phyloP scores from a whole-genome alignment of 345 rosid species.

The Syzygium aqueum region DNA sequence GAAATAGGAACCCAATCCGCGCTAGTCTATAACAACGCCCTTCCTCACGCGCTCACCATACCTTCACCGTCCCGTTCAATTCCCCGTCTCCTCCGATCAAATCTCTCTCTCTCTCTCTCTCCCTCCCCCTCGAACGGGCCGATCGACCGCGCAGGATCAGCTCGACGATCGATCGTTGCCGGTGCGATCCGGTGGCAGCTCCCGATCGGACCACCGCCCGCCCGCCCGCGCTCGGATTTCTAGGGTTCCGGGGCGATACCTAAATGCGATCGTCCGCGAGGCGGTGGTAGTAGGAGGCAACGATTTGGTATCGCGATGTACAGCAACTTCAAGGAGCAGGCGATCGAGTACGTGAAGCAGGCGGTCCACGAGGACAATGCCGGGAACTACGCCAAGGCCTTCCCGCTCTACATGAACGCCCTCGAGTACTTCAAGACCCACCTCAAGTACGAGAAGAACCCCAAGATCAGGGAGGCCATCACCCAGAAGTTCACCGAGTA shows the following conservation, averaged over 20 bases:
- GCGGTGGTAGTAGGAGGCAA: background rate
- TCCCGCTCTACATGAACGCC: slow-evolving; percentile 87
- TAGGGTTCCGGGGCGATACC: background rate
- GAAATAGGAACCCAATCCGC: background rate
- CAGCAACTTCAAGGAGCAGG: slow-evolving; percentile 95
- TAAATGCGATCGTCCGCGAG: background rate
- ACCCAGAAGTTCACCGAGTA: slow-evolving; percentile 81
- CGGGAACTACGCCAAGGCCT: slow-evolving; percentile 81
- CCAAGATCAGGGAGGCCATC: slow-evolving; percentile 75
- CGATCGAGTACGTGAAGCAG: slow-evolving; percentile 89
- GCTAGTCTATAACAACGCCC: too few relatives aligned
- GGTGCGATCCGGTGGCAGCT: background rate
- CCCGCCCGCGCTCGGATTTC: background rate
- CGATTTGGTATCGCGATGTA: slow-evolving; percentile 29
- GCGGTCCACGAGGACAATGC: slow-evolving; percentile 88
- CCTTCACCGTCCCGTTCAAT: background rate
- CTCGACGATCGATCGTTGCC: background rate
- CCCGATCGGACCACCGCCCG: too few relatives aligned
- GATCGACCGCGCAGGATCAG: background rate
- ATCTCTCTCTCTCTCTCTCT: background rate
- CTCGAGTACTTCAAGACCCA: slow-evolving; percentile 94
- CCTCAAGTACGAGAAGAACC: slow-evolving; percentile 93
- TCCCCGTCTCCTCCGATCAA: background rate
- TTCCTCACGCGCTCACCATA: background rate
- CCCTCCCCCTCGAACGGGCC: background rate